Percentiles rank a stretch among this genome's conserved stretches.
Evolutionary conservation across 2,329 filamentous ascomycete genomes (phyloP).

Genomic region (Pseudogymnoascus sp.): DNA sequence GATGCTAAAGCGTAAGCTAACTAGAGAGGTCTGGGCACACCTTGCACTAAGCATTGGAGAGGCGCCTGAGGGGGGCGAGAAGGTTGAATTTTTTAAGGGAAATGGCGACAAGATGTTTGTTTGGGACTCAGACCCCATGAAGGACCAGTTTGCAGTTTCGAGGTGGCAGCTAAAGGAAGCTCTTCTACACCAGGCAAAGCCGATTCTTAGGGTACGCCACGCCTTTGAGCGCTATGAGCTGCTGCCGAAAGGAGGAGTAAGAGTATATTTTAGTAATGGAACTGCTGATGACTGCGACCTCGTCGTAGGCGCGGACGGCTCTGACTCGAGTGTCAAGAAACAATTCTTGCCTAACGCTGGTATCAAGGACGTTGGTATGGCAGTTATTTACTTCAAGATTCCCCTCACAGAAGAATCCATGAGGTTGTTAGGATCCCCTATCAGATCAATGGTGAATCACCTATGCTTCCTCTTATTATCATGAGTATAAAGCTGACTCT

Average conservation of each 20-base stretch:
- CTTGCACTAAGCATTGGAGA: conserved; percentile 19
- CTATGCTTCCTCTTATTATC: not conserved
- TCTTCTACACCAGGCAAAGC: conserved; percentile 18
- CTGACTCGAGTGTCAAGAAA: conserved; percentile 76
- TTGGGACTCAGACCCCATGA: conserved; percentile 20
- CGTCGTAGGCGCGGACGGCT: conserved; percentile 82
- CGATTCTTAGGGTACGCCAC: conserved; percentile 14
- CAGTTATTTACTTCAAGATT: conserved; percentile 27
- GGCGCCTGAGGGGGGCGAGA: conserved; percentile 20
- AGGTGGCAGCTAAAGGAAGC: conserved; percentile 22
- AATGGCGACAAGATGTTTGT: conserved; percentile 21
- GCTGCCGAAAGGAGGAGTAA: conserved; percentile 1
- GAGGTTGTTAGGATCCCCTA: conserved; percentile 14
- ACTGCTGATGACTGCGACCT: conserved; percentile 34
- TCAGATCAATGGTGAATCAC: conserved; percentile 20
- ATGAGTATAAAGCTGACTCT: not conserved
- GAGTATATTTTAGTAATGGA: conserved; percentile 8
- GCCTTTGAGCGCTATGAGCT: conserved; percentile 11
- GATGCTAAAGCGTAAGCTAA: conserved; percentile 21
- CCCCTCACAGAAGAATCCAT: conserved; percentile 22
- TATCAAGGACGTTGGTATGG: conserved; percentile 17
- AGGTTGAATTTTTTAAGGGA: conserved; percentile 22
- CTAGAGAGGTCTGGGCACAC: conserved; percentile 19
- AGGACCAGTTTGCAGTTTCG: conserved; percentile 23
- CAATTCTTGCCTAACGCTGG: conserved; percentile 21